Base-by-base conservation (phyloP, 495 filamentous ascomycete genomes). In the Penicillium herquei region DNA sequence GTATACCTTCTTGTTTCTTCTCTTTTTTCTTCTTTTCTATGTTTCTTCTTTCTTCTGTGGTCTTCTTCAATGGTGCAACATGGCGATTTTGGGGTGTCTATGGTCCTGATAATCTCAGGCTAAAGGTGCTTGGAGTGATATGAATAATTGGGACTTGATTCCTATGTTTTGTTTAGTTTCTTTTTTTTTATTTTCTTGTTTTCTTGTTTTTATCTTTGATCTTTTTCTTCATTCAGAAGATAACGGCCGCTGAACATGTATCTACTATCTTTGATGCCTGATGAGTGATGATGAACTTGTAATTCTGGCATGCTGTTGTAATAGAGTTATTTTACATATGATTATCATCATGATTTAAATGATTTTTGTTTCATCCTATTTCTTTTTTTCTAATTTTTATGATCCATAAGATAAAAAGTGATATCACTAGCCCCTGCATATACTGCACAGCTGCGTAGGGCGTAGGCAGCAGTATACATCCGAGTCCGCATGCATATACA, bases 191-290 rank as follows among this genome's bases (percentile, higher is more conserved):
- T 57, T 39, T 61, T 56, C 57, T 57, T 51, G 16, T 49, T 51
- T 63, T 53, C 46, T 55, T 59, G 43, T 60, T 44, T 33, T 46
- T 55, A 50, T 58, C 35, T 31, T 54, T 54, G 7, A 61, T 48
- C 51, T 56, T 45, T 17, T 34, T 47, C 55, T 54, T 61, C 41
- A 26, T 40, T 46, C 14, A 44, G 51, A 61, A 62, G 50, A 61
- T 56, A 60, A 46, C 21, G 61, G 62, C 59, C 43, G 47, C 57
- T 55, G 59, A 51, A 58, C 56, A 48, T 61, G 55, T 70, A 63
- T 64, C 57, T 69, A 62, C 39, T 59, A 62, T 65, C 55, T 61
- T 65, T 63, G 62, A 64, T 61, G 61, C 57, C 59, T 70, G 56
- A 67, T 62, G 63, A 62, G 33, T 66, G 52, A 67, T 65, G 52